A percentile compares a stretch with the other conserved stretches of the same genome.
These are phyloP conservation scores for Mycena sanguinolenta DNA, from an alignment of 768 basidiomycete genomes.

Conservation along the genomic window DNA sequence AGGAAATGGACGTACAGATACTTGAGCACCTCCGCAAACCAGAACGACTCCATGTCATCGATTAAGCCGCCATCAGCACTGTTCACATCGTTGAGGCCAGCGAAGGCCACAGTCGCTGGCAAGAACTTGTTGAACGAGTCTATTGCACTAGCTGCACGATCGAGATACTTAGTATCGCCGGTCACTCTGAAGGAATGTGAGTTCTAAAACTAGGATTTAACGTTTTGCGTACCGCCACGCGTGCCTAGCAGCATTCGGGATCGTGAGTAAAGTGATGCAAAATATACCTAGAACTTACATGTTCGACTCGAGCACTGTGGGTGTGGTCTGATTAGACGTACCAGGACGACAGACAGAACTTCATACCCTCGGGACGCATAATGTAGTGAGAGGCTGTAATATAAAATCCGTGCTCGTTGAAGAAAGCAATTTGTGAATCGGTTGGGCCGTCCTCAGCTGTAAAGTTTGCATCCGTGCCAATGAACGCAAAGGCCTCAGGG, in stretches of 20 bases:
- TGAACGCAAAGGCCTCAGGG: constrained; percentile 77
- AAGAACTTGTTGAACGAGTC: constrained; percentile 71
- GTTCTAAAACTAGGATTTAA: constrained; percentile 44
- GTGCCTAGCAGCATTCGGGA: not conserved
- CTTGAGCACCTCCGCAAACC: constrained; percentile 83
- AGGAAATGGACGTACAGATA: constrained; percentile 38
- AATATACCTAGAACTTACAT: not conserved
- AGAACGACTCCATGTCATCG: constrained; percentile 76
- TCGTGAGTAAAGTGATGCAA: not conserved
- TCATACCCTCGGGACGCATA: constrained; percentile 69
- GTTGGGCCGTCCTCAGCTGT: constrained; percentile 62
- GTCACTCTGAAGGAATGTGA: constrained; percentile 85
- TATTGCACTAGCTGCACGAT: constrained; percentile 72
- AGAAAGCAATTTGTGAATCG: constrained; percentile 61
- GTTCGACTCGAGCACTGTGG: constrained; percentile 70
- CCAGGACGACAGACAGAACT: not conserved
- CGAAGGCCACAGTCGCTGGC: constrained; percentile 59
- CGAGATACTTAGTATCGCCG: constrained; percentile 75
- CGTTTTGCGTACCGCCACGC: not conserved
- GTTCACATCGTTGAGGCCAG: constrained; percentile 71
- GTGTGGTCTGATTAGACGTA: not conserved
- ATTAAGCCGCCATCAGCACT: constrained; percentile 54
- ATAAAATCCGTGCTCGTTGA: constrained; percentile 75
- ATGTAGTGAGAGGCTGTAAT: constrained; percentile 68
- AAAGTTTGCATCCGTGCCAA: constrained; percentile 72